Evolutionary conservation across 164 flowering plant genomes (phyloP), one percentile per base, ranked within the genome.

Genomic region (Aristolochia contorta): DNA sequence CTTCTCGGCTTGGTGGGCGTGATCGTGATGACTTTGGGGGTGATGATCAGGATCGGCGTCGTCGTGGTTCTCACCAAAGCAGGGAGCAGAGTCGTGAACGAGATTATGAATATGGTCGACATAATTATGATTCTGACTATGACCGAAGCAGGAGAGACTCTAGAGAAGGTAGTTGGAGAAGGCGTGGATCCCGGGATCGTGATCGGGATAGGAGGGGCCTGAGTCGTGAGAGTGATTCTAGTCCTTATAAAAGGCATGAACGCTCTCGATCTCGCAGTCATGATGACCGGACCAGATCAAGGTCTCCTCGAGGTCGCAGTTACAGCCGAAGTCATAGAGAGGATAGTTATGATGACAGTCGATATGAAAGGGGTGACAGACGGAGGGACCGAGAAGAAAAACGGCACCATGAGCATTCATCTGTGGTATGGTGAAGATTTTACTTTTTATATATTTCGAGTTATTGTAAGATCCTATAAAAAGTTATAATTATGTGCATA

Each of bases 111-210:
- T 70, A 77, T 70, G 79, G 83, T 15, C 77, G 93, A 58, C 78
- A 72, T 56, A 79, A 93, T 69, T 83, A 88, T 79, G 99, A 90
- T 77, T 88, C 96, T 63, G 97, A 93, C 65, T 74, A 84, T 78
- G 97, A 93, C 0, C 76, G 86, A 69, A 81, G 87, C 20, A 77
- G 84, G 67, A 86, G 90, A 75, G 96, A 90, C 45, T 61, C 54
- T 14, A 30, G 54, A 51, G 65, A 62, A 15, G 68, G 80, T 64
- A 79, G 64, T 66, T 84, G 91, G 90, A 86, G 82, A 65, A 71
- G 86, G 67, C 97, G 79, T 61, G 89, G 69, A 18, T 92, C 93
- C 9, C 89, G 69, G 61, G 78, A 75, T 60, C 84, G 86, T 32
- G 94, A 84, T 21, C 79, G 83, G 64, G 98, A 89, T 58, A 86